Conservation (phyloP, 2,329 filamentous ascomycete species). For the Waltergamsia citrina region DNA sequence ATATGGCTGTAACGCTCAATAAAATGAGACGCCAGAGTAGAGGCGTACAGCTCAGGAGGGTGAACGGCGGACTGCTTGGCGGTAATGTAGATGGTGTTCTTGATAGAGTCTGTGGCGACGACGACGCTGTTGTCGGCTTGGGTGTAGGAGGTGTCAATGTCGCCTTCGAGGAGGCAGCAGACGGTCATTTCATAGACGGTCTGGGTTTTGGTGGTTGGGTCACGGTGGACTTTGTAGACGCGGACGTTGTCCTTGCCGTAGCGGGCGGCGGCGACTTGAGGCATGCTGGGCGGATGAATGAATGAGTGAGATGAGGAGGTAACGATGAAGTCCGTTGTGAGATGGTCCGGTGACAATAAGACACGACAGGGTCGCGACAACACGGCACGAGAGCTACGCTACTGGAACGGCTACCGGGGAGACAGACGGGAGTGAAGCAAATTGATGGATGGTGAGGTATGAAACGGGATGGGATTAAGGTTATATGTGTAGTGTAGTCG, state of each 20-base stretch:
- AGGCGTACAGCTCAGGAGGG: slow-evolving; percentile 85
- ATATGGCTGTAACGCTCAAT: slow-evolving; percentile 83
- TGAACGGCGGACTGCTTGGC: slow-evolving; percentile 89
- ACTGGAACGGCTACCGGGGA: no score
- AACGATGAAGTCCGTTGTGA: no score
- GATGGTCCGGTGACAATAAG: no score
- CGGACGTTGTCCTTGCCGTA: slow-evolving; percentile 98
- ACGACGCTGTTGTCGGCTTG: slow-evolving; percentile 88
- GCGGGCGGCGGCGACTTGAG: slow-evolving; percentile 52
- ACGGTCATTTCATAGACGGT: slow-evolving; percentile 93
- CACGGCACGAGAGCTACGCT: no score
- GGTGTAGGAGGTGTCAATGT: slow-evolving; percentile 86
- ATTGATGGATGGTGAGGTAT: no score
- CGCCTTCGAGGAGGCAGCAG: slow-evolving; percentile 83
- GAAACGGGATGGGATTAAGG: no score
- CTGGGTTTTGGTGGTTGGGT: slow-evolving; percentile 68
- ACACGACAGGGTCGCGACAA: no score
- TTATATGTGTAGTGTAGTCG: no score
- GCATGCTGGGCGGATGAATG: slow-evolving; percentile 27
- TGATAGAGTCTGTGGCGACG: slow-evolving; percentile 95
- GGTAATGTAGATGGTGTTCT: slow-evolving; percentile 93
- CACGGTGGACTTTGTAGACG: slow-evolving; percentile 85
- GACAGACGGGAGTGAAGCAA: no score
- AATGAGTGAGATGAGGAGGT: not conserved
- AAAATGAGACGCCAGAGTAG: slow-evolving; percentile 81